A percentile compares a stretch with the other conserved stretches of the same genome.
Conservation (phyloP, 2,329 filamentous ascomycete genomes). For the Pyrenochaeta sp. region DNA sequence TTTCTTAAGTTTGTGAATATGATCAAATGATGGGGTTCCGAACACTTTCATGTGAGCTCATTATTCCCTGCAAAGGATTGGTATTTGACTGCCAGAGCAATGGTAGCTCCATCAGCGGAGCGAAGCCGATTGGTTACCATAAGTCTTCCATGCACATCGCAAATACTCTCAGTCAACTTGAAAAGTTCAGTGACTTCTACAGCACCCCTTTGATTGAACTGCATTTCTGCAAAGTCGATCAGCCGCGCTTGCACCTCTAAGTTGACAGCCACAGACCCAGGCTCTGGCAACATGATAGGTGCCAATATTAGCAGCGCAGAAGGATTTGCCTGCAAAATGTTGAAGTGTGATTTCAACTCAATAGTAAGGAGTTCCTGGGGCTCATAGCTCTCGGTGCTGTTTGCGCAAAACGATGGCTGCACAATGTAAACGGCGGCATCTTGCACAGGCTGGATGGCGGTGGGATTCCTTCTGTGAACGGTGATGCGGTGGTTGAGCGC, state of each 20-base stretch:
- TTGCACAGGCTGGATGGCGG: constrained; percentile 31
- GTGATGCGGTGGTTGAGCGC: constrained; percentile 10
- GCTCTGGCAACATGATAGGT: constrained; percentile 22
- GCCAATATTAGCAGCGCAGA: constrained; percentile 38
- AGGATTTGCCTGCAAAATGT: constrained; percentile 36
- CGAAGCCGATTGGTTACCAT: constrained; percentile 12
- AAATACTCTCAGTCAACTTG: constrained; percentile 32
- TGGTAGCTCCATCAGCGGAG: constrained; percentile 7
- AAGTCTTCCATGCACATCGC: constrained; percentile 20
- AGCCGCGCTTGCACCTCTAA: constrained; percentile 13
- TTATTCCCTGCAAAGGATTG: constrained; percentile 1
- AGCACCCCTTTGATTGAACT: constrained; percentile 36
- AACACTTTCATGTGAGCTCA: constrained; percentile 2
- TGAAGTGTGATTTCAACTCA: constrained; percentile 44
- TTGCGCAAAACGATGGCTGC: constrained; percentile 23
- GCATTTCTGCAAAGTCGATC: constrained; percentile 39
- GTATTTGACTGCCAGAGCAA: constrained; percentile 8
- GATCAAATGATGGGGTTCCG: no score
- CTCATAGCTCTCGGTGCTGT: constrained; percentile 14
- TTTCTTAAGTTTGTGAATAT: no score
- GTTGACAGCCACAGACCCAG: constrained; percentile 7
- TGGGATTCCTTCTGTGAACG: constrained; percentile 25
- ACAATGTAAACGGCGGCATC: constrained; percentile 49
- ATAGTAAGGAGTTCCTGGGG: constrained; percentile 20
- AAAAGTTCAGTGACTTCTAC: constrained; percentile 40